Evolutionary conservation across 2,329 filamentous ascomycete genomes (phyloP), one percentile per base, ranked within the genome.

Genomic region (Hypoxylon sp.): DNA sequence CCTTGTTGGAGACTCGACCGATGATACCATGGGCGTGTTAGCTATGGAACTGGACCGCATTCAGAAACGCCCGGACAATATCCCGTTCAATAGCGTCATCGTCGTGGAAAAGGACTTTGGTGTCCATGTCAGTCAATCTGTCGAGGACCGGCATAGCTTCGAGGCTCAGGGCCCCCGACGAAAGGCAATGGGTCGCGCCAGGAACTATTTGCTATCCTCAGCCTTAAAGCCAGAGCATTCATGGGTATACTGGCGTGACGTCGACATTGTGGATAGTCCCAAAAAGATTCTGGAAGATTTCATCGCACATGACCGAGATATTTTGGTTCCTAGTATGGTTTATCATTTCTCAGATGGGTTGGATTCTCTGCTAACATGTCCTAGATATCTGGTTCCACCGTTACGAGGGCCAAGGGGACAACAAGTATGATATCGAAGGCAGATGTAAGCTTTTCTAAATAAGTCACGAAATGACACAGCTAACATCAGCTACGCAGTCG

Each of bases 181-280:
- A 72, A 98, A 95, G 83, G 90, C 91, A 37, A 94, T 99, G 88
- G 96, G 92, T 50, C 90, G 87, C 73, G 96, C 96, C 29, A 89
- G 96, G 74, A 99, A 99, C 80, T 99, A 97, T 80, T 86, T 99
- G 19, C 88, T 99, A 1, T 88, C 90, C 33, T 86, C 93, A 0
- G 91, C 96, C 2, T 79, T 99, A 75, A 97, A 97, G 83, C 90
- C 94, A 0, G 94, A 98, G 69, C 96, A 99, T 79, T 95, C 94
- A 8, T 99, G 96, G 96, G 94, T 98, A 8, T 98, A 98, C 81
- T 99, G 96, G 96, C 90, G 96, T 67, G 96, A 99, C 79, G 94
- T 97, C 54, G 96, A 99, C 80, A 98, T 99, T 74, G 90, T 93
- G 51, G 94, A 99, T 78, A 97, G 92, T 79, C 94, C 95, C 1